phyloP scores from a whole-genome alignment of 306 rosid species.

The Nissolia schottii region DNA sequence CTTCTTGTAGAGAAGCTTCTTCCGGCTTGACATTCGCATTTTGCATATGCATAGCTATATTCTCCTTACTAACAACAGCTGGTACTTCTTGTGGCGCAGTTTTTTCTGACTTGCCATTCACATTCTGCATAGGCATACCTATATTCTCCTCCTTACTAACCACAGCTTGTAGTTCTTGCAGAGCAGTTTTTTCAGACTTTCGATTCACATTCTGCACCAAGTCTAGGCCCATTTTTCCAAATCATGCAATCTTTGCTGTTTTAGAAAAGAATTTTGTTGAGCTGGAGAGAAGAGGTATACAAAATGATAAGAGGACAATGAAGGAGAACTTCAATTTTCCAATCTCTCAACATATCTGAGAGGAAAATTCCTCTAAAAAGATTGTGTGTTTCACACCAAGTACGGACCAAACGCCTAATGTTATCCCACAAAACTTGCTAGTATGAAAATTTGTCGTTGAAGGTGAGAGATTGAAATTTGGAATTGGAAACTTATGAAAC shows the following conservation, averaged over 20 bases:
- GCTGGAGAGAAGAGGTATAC: too few species aligned
- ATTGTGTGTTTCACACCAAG: too few species aligned
- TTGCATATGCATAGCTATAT: background rate
- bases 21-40: constrained; percentile 31
- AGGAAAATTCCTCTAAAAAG: too few species aligned
- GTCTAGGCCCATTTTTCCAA: constrained; percentile 50
- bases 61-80: background rate
- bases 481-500: background rate
- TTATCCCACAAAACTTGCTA: too few species aligned
- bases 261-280: too few species aligned
- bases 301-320: too few species aligned
- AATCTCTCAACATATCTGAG: too few species aligned
- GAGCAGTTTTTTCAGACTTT: constrained; percentile 14
- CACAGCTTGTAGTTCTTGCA: background rate
- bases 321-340: too few species aligned
- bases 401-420: too few species aligned
- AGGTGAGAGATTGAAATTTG: too few species aligned
- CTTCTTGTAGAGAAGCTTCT: constrained; percentile 24
- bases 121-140: background rate
- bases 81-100: background rate
- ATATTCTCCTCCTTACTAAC: background rate
- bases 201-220: constrained; percentile 23
- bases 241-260: constrained; percentile 24
- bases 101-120: constrained; percentile 29
- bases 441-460: too few species aligned